Conservation (phyloP, 345 rosid species). For the Aquilaria sinensis region DNA sequence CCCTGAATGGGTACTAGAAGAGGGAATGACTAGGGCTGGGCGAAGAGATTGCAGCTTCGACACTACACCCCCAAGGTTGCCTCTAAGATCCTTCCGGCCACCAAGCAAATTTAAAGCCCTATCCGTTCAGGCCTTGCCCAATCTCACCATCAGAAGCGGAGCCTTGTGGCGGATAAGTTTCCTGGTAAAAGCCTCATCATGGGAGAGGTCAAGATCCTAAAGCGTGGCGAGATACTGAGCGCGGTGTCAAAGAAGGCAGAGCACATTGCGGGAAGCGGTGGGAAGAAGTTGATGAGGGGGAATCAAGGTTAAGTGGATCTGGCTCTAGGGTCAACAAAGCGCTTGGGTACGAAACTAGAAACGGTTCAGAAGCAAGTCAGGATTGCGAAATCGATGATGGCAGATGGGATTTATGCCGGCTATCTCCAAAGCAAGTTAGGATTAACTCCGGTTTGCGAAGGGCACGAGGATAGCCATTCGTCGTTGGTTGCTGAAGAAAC, state of each 20-base stretch:
- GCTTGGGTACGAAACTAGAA: constrained; percentile 48
- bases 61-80: too few species aligned
- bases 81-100: constrained; percentile 1
- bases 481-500: too few species aligned
- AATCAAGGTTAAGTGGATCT: constrained; percentile 12
- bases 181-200: constrained; percentile 33
- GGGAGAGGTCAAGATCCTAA: constrained; percentile 59
- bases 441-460: too few species aligned
- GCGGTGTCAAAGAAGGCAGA: background rate
- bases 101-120: constrained; percentile 18
- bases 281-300: background rate
- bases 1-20: too few species aligned
- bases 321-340: constrained; percentile 31
- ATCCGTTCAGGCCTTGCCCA: constrained; percentile 3
- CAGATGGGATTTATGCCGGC: constrained; percentile 2
- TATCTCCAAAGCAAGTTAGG: constrained; percentile 23
- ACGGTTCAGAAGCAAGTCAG: constrained; percentile 30
- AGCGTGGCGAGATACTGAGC: constrained; percentile 45
- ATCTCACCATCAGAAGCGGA: constrained; percentile 28
- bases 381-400: constrained; percentile 6
- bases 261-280: background rate
- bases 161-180: constrained; percentile 18
- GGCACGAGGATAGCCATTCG: too few species aligned
- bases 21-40: too few species aligned
- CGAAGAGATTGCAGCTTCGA: too few species aligned